phyloP scores from a whole-genome alignment of 768 basidiomycete genomes.

The Lentinula boryana region DNA sequence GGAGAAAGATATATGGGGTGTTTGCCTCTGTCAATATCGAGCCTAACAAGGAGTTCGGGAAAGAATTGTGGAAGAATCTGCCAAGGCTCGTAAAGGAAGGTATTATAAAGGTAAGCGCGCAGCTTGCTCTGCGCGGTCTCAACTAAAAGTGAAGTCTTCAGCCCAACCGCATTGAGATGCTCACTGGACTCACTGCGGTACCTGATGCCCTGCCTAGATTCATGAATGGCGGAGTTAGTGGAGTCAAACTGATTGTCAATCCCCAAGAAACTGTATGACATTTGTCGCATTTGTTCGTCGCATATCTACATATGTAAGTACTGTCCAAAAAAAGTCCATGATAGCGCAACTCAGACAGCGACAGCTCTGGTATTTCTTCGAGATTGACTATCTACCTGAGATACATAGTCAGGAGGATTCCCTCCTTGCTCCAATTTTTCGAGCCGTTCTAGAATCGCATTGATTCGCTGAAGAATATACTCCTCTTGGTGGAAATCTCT shows the following conservation, averaged over 20 bases:
- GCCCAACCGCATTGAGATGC: background rate
- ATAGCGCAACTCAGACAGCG: too few relatives aligned
- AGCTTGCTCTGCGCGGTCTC: too few relatives aligned
- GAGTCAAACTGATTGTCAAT: background rate
- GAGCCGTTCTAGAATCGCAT: too few relatives aligned
- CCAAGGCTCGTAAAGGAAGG: background rate
- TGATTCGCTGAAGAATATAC: too few relatives aligned
- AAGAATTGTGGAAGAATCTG: background rate
- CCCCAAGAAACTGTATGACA: background rate
- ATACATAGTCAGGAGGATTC: too few relatives aligned
- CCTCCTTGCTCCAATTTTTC: too few relatives aligned
- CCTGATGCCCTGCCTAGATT: background rate
- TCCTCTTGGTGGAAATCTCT: too few relatives aligned
- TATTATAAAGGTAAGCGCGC: background rate
- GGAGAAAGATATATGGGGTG: background rate
- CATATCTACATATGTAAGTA: too few relatives aligned
- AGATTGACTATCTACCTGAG: too few relatives aligned
- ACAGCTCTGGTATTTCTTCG: too few relatives aligned
- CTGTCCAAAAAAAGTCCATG: too few relatives aligned
- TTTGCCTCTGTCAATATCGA: background rate
- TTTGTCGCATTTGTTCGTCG: too few relatives aligned
- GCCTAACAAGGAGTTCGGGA: background rate
- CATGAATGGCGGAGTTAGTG: background rate
- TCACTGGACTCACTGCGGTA: conserved; percentile 1
- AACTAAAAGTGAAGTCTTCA: background rate